Base-by-base conservation (phyloP, 371 early-diverging fungal genomes). In the Mortierella sp. region DNA sequence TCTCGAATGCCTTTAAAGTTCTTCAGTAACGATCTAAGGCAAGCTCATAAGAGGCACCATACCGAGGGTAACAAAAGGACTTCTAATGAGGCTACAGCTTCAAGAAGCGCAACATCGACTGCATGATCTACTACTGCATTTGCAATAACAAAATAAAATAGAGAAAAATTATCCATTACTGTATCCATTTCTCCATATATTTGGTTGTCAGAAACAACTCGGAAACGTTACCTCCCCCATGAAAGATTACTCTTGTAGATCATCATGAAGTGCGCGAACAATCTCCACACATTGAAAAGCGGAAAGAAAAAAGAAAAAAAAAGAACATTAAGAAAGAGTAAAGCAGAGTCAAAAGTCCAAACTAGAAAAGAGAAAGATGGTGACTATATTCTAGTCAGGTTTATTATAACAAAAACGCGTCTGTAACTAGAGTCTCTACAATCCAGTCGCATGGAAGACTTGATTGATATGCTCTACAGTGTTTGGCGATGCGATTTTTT, bases 371-470 rank as follows among this genome's bases (percentile, higher is more conserved):
- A 53, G 55, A 22, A 7, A 7, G 22, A 22, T 10, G 28, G 19
- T 50, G 19, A 19, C 19, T 1, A 15, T 16, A 50, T 50, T 50
- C 21, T 50, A 52, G 11, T 52, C 52, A 52, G 3, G 22, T 7
- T 7, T 52, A 52, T 40, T 48, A 48, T 4, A 48, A 48, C 9
- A 11, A 52, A 52, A 52, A 22, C n/a, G 52, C 19, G 52, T 52
- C 52, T n/a, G 16, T 8, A 52, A 52, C 52, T 52, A 52, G 19
- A 52, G 8, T 22, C 4, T 66, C 41, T 70, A 78, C 67, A 78
- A 47, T 52, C 78, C 78, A 32, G 78, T 77, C 11, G 78, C 78
- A 64, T 77, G 78, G 73, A 77, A 77, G 66, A 77, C 78, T 40
- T 68, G 69, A 59, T 72, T 72, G 73, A 77, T 77, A 50, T 77